Conservation (phyloP, 495 filamentous ascomycete species). For the Aspergillus taichungensis region DNA sequence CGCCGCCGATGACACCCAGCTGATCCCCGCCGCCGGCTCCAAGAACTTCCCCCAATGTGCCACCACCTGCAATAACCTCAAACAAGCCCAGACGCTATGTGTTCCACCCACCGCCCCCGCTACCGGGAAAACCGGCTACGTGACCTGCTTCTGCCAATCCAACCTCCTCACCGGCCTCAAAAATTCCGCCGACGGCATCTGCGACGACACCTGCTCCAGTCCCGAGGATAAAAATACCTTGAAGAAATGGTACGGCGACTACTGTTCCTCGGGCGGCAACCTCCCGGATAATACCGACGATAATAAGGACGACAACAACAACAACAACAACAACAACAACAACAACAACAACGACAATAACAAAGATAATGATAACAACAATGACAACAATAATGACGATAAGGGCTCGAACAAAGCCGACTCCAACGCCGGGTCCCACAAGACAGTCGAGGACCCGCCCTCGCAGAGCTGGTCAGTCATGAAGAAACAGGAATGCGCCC, state of each 20-base stretch:
- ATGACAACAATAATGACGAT: neutral
- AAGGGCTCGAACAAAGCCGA: neutral
- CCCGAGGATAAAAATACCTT: constrained; percentile 29
- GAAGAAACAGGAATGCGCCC: neutral
- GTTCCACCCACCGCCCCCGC: constrained; percentile 25
- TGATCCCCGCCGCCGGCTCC: constrained; percentile 27
- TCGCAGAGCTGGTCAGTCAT: constrained; percentile 5
- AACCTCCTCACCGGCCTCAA: constrained; percentile 31
- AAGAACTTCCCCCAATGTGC: constrained; percentile 42
- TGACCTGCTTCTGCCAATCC: constrained; percentile 50
- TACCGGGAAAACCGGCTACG: constrained; percentile 28
- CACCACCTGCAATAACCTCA: constrained; percentile 34
- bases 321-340: constrained; percentile 14
- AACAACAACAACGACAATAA: constrained; percentile 12
- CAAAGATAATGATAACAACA: too few relatives aligned
- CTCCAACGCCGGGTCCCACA: too few relatives aligned
- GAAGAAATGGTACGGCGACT: constrained; percentile 41
- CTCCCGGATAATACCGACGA: constrained; percentile 6
- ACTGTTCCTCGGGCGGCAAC: constrained; percentile 25
- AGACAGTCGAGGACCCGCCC: neutral
- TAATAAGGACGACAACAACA: constrained; percentile 5
- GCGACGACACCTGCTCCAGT: constrained; percentile 28
- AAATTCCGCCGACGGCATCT: constrained; percentile 21
- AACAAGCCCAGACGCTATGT: constrained; percentile 38
- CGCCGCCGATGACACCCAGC: constrained; percentile 15